Base-by-base conservation (phyloP, 129 eudicot genomes). In the Artemisia tridentata region DNA sequence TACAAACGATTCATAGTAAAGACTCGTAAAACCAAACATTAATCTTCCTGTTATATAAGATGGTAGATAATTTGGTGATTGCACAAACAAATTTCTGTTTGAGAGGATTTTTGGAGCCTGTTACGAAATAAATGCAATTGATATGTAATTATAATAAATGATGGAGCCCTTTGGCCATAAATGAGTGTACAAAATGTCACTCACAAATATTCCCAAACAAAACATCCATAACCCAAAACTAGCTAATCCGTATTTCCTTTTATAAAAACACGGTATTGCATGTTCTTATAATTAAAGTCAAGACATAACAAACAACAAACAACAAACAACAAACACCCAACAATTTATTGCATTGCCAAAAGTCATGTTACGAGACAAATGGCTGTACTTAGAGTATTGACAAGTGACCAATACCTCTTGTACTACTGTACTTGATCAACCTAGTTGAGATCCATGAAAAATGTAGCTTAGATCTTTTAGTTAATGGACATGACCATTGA, bases 201-300 rank as follows among this genome's bases (percentile, higher is more conserved):
- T 27, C 43, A 52, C 27, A 25, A 51, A 68, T 25, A 68, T 27
- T 68, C 72, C 72, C 61, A 49, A 15, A 68, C 72, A 38, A 68
- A 27, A 49, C 14, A 16, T 27, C 29, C 60, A 2, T 51, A 25
- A 51, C 49, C 62, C 72, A 23, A 50, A 27, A 49, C 38, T 29
- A 67, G 19, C 52, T 27, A 67, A 67, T 61, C 17, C 0, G 21
- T 62, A 31, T 38, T 38, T 41, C 50, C 68, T 34, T 29, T 12
- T 62, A 34, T 17, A 31, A 23, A 34, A 14, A 34, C 49, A 62
- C 67, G 41, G 41, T 34, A 7, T 49, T 66, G 41, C 13, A 67
- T 25, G 18, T 34, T 21, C 45, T 60, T 60, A 0, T 38, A 31
- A 31, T 5, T 34, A 34, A 63, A 61, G 41, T 61, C 43, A 29